Conservation (phyloP, 129 eudicot genomes). For the Tanacetum coccineum region DNA sequence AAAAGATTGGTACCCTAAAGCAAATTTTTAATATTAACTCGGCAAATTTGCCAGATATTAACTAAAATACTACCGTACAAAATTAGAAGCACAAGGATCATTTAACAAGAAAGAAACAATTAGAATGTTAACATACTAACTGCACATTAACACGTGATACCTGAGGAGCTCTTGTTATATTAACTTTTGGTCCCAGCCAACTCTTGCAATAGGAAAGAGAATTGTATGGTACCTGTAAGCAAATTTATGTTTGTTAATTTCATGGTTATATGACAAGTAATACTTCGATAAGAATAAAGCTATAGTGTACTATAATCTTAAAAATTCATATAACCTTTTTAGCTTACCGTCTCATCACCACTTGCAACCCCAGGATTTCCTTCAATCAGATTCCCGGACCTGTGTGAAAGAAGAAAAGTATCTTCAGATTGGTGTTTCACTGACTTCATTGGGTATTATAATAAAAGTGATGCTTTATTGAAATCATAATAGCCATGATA, state of each 20-base stretch:
- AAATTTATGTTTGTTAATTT: conserved; percentile 12
- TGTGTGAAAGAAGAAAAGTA: conserved; percentile 21
- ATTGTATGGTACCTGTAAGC: conserved; percentile 74
- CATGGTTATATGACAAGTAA: conserved; percentile 9
- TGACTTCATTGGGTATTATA: background rate
- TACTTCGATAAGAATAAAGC: background rate
- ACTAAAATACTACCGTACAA: conserved; percentile 13
- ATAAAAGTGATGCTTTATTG: background rate
- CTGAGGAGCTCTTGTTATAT: conserved; percentile 97
- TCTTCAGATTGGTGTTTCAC: background rate
- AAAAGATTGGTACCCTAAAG: background rate
- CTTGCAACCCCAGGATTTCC: conserved; percentile 83
- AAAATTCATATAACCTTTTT: conserved; percentile 14
- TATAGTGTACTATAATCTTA: background rate
- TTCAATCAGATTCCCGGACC: conserved; percentile 88
- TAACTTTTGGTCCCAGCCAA: conserved; percentile 94
- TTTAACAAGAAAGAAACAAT: conserved; percentile 9
- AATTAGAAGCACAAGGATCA: background rate
- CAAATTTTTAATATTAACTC: background rate
- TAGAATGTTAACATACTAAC: conserved; percentile 14
- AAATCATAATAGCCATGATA: background rate
- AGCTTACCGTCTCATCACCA: conserved; percentile 97
- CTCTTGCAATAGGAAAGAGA: conserved; percentile 98
- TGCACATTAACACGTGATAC: conserved; percentile 26
- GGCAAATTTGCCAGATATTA: conserved; percentile 6